phyloP scores from a whole-genome alignment of 2,329 filamentous ascomycete species.

The Plectosphaerella sp. region DNA sequence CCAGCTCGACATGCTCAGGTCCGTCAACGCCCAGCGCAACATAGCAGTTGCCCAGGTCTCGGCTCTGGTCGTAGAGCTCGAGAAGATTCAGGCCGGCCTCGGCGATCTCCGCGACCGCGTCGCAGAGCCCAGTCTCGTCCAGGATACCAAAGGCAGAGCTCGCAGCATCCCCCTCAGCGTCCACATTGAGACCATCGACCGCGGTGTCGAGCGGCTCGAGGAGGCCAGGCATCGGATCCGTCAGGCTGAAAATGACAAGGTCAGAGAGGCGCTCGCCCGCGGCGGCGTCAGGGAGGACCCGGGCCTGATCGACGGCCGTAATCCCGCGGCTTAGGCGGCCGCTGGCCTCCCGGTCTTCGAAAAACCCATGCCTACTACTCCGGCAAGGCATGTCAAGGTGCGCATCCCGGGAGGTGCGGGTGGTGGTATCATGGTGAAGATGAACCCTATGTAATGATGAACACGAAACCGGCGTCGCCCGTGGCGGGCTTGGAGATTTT shows the following conservation, averaged over 20 bases:
- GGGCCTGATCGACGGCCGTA: slow-evolving; percentile 32
- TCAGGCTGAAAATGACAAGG: slow-evolving; percentile 53
- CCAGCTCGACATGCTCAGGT: slow-evolving; percentile 59
- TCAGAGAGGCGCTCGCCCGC: slow-evolving; percentile 46
- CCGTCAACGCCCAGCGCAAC: slow-evolving; percentile 63
- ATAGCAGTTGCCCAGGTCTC: slow-evolving; percentile 65
- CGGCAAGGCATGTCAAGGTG: too few species aligned
- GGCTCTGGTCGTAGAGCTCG: slow-evolving; percentile 65
- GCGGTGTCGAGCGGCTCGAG: slow-evolving; percentile 69
- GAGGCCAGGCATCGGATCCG: slow-evolving; percentile 55
- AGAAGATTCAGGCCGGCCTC: slow-evolving; percentile 66
- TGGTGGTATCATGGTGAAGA: too few species aligned
- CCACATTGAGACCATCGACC: slow-evolving; percentile 71
- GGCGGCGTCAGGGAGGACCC: slow-evolving; percentile 36
- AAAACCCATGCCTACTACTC: not conserved
- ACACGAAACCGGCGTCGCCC: too few species aligned
- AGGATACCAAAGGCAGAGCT: slow-evolving; percentile 24
- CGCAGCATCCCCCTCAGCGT: slow-evolving; percentile 60
- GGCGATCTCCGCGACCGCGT: slow-evolving; percentile 70
- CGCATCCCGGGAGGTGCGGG: too few species aligned
- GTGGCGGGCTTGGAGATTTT: too few species aligned
- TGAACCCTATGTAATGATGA: too few species aligned
- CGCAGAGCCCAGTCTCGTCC: slow-evolving; percentile 58
- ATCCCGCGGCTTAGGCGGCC: not conserved
- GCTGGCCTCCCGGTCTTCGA: not conserved